A percentile compares a stretch with the other conserved stretches of the same genome.
These are phyloP conservation scores for Aspergillus olivimuriae DNA, from an alignment of 495 filamentous ascomycete species.

Conservation along the genomic window DNA sequence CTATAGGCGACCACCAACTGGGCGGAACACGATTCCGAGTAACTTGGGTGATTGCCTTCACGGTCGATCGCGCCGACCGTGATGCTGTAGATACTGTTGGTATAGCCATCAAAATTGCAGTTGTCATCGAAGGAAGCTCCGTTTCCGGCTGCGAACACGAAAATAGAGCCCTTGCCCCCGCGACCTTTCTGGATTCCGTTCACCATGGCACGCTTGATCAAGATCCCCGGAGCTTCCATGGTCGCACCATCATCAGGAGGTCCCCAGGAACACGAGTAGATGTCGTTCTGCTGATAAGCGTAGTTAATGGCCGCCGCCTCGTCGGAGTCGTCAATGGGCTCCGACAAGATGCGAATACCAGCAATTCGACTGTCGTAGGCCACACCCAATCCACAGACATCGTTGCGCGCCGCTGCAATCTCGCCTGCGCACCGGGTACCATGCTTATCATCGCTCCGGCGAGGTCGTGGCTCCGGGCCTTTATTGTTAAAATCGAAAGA, in stretches of 20 bases:
- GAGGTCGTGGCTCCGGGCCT: constrained; percentile 67
- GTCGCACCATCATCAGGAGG: constrained; percentile 86
- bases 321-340: constrained; percentile 84
- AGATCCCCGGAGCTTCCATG: constrained; percentile 88
- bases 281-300: constrained; percentile 83
- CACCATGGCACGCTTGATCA: constrained; percentile 85
- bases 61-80: constrained; percentile 91
- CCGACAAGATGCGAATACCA: constrained; percentile 85
- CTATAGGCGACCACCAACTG: constrained; percentile 95
- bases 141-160: constrained; percentile 95
- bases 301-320: constrained; percentile 92
- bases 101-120: constrained; percentile 99
- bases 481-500: constrained; percentile 96
- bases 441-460: constrained; percentile 74
- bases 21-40: constrained; percentile 93
- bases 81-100: constrained; percentile 98
- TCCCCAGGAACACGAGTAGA: constrained; percentile 98
- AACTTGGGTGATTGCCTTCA: constrained; percentile 78
- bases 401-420: constrained; percentile 81
- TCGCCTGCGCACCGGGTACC: constrained; percentile 94
- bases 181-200: constrained; percentile 89
- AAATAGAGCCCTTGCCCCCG: constrained; percentile 78
- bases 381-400: constrained; percentile 93
- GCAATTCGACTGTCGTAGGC: constrained; percentile 88
- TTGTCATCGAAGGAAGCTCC: constrained; percentile 84